Percentiles rank a stretch among this genome's conserved stretches.
phyloP scores from a whole-genome alignment of 768 basidiomycete species.

The Kwoniella europaea region DNA sequence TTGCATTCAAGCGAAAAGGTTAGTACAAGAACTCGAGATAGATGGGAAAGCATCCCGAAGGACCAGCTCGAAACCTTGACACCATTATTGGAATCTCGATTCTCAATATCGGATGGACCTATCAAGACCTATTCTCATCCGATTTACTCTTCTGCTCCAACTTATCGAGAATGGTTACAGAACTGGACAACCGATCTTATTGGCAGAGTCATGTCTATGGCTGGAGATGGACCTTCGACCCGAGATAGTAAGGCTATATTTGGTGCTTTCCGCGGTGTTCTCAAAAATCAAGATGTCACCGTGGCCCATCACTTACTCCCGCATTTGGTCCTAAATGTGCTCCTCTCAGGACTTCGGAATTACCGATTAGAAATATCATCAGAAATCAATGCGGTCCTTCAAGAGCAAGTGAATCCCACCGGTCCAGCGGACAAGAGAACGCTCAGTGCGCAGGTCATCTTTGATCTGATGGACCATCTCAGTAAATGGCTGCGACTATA shows the following conservation, averaged over 20 bases:
- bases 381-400: conserved; percentile 80
- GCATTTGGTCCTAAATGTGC: conserved; percentile 82
- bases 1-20: conserved; percentile 64
- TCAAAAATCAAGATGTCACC: conserved; percentile 83
- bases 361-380: conserved; percentile 66
- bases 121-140: conserved; percentile 64
- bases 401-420: conserved; percentile 76
- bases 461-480: conserved; percentile 91
- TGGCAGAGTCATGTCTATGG: conserved; percentile 55
- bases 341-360: conserved; percentile 75
- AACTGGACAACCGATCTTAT: conserved; percentile 84
- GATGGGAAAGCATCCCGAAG: conserved; percentile 81
- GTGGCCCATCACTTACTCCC: conserved; percentile 91
- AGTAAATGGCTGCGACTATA: conserved; percentile 83
- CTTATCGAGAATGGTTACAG: conserved; percentile 96
- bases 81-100: conserved; percentile 70
- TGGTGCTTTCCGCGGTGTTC: conserved; percentile 73
- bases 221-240: conserved; percentile 52
- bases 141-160: conserved; percentile 74
- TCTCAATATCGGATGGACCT: conserved; percentile 61
- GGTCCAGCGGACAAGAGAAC: conserved; percentile 81
- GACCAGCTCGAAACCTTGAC: conserved; percentile 83
- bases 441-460: conserved; percentile 95
- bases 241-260: conserved; percentile 71
- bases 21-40: conserved; percentile 69